Base-by-base conservation (phyloP, 2,329 filamentous ascomycete genomes). In the Sporothrix euskadiensis region DNA sequence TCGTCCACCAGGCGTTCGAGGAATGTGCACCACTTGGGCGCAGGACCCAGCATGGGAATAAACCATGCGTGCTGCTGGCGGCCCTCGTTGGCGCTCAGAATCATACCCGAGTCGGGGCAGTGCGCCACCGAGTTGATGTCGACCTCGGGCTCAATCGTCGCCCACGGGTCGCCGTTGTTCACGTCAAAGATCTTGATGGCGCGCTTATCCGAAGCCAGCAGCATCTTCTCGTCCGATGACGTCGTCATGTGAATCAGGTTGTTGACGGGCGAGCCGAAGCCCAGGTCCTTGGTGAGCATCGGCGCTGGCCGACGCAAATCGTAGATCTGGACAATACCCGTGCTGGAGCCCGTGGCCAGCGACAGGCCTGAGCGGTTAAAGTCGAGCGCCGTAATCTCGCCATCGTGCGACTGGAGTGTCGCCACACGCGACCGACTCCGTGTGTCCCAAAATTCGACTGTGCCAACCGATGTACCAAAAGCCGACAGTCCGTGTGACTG, bases 121-220 rank as follows among this genome's bases (percentile, higher is more conserved):
- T 94, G 97, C 69, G 93, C 94, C 7, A 99, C 94, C 75, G 93
- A 91, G 81, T 98, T 98, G 78, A 99, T 89, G 80, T 99, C 96
- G 7, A 98, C 96, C 8, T 94, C 89, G 1, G 96, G 96, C 79
- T 99, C 96, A 61, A 98, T 93, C 0, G 94, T 96, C 0, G 96
- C 98, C 95, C 96, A 99, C 4, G 95, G 93, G 30, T 90, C 89
- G 73, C 96, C 96, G 73, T 91, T 90, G 47, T 87, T 84, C 75
- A 93, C 90, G 78, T 98, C 94, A 94, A 95, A 99, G 63, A 99
- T 89, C 83, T 99, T 99, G 84, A 99, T 97, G 77, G 97, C 97
- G 76, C 93, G 89, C 83, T 97, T 97, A 82, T 99, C 97, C 8
- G 94, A 90, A 1, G 94, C 97, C 75, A 98, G 85, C 26, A 99